These are phyloP conservation scores for Drosera spatulata DNA, from an alignment of 179 eudicot species.

Conservation along the genomic window DNA sequence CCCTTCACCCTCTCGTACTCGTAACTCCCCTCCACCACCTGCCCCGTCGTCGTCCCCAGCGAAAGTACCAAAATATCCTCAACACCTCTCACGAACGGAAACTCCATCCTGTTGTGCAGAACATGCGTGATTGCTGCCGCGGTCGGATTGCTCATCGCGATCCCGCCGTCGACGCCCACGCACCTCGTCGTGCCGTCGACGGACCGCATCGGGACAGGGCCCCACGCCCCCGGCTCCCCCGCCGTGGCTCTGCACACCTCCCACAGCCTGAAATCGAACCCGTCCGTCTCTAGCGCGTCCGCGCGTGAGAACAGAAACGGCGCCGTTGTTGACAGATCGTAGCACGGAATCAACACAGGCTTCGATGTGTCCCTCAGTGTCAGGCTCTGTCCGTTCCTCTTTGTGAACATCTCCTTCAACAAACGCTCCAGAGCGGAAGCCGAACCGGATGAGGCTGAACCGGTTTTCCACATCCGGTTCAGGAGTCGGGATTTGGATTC, in stretches of 20 bases:
- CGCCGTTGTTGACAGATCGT: constrained; percentile 65
- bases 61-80: constrained; percentile 90
- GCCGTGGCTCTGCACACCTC: constrained; percentile 86
- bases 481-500: constrained; percentile 14
- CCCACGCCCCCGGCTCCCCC: constrained; percentile 56
- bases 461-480: constrained; percentile 20
- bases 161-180: constrained; percentile 68
- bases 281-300: constrained; percentile 71
- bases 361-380: constrained; percentile 72
- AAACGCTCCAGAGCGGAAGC: constrained; percentile 39
- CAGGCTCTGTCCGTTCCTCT: constrained; percentile 25
- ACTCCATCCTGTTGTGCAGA: constrained; percentile 87
- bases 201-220: constrained; percentile 56
- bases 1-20: constrained; percentile 48
- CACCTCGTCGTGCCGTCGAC: constrained; percentile 56
- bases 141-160: constrained; percentile 78
- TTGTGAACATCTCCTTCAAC: constrained; percentile 46
- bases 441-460: constrained; percentile 21
- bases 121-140: constrained; percentile 95
- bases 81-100: constrained; percentile 85
- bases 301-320: constrained; percentile 83
- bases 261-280: constrained; percentile 66
- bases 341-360: constrained; percentile 83
- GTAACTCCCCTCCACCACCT: constrained; percentile 55
- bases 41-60: constrained; percentile 48